phyloP scores from a whole-genome alignment of 208 protist species.

The Trypanosomatidae sp. region DNA sequence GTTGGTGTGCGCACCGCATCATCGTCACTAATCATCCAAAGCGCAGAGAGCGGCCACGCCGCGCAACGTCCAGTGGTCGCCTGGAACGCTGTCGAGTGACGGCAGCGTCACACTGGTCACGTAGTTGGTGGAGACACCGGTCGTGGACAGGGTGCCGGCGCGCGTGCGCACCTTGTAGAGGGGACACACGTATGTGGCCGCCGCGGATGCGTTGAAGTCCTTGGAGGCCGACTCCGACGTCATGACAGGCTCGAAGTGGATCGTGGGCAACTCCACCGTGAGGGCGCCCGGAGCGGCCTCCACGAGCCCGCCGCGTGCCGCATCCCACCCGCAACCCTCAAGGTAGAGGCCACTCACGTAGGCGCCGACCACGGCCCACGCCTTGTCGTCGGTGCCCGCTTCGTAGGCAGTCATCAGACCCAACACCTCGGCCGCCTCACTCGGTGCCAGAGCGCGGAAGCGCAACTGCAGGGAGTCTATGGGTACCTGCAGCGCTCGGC shows the following conservation, averaged over 20 bases:
- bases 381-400: constrained; percentile 28
- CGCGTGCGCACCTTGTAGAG: constrained; percentile 93
- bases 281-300: constrained; percentile 86
- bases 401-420: constrained; percentile 24
- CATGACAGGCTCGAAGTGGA: constrained; percentile 89
- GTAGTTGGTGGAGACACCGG: constrained; percentile 91
- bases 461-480: constrained; percentile 88
- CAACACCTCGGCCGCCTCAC: constrained; percentile 25
- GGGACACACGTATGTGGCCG: constrained; percentile 78
- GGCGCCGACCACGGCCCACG: constrained; percentile 52
- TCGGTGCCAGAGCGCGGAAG: constrained; percentile 44
- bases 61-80: constrained; percentile 91
- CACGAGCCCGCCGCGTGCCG: constrained; percentile 41
- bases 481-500: constrained; percentile 76
- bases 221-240: constrained; percentile 15
- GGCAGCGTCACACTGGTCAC: constrained; percentile 81
- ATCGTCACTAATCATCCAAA: constrained; percentile 66
- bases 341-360: constrained; percentile 93
- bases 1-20: background rate
- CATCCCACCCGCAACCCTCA: constrained; percentile 86
- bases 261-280: constrained; percentile 76
- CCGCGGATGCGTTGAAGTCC: constrained; percentile 8
- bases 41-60: constrained; percentile 91
- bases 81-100: constrained; percentile 45
- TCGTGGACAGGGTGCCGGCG: constrained; percentile 88